These are phyloP conservation scores for Avena insularis DNA, from an alignment of 176 grass and related monocot genomes.

Conservation along the genomic window DNA sequence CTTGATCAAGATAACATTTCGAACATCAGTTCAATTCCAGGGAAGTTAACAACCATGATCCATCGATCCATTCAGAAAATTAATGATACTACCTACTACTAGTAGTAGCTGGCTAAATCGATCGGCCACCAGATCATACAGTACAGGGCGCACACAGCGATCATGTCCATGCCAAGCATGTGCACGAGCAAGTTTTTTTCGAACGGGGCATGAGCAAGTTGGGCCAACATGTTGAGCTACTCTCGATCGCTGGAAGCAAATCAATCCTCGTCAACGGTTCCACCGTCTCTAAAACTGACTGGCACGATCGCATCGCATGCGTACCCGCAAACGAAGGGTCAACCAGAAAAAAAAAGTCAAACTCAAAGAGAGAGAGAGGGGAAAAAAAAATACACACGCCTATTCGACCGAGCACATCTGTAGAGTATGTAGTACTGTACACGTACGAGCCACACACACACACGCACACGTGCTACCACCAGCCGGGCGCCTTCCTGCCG, in stretches of 20 bases:
- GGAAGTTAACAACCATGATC: neutral
- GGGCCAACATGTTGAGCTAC: slow-evolving; percentile 17
- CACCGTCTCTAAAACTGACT: slow-evolving; percentile 16
- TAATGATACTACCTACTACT: too few species aligned
- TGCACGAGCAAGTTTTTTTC: neutral
- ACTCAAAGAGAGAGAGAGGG: neutral
- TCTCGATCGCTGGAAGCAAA: neutral
- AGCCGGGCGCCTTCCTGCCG: slow-evolving; percentile 43
- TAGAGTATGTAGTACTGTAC: slow-evolving; percentile 42
- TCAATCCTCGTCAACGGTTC: neutral
- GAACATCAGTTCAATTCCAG: neutral
- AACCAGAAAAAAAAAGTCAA: slow-evolving; percentile 14
- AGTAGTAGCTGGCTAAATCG: neutral
- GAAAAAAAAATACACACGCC: neutral
- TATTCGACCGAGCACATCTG: slow-evolving; percentile 16
- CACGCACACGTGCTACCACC: slow-evolving; percentile 41
- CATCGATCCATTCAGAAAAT: neutral
- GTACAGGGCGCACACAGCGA: neutral
- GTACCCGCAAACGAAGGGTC: neutral
- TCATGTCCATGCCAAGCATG: neutral
- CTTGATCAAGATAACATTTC: neutral
- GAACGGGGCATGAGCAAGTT: neutral
- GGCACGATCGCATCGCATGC: slow-evolving; percentile 27
- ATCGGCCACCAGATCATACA: slow-evolving; percentile 5
- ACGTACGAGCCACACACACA: slow-evolving; percentile 2